Evolutionary conservation across 257 asterid genomes (phyloP), one percentile per base, ranked within the genome.

Genomic region (Ligustrum vulgare): DNA sequence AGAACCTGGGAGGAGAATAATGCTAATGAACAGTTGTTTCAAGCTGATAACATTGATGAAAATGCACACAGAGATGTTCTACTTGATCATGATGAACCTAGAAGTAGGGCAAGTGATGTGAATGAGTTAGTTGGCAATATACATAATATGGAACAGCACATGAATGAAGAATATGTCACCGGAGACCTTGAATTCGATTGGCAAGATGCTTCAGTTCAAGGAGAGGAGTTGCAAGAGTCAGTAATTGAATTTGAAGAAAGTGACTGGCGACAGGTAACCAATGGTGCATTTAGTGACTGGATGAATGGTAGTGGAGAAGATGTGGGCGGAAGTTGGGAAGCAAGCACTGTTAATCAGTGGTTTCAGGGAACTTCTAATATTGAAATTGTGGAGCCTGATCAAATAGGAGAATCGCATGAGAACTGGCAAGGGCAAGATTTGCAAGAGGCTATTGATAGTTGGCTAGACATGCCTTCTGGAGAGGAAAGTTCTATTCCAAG

Each of bases 381-480:
- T 80, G 78, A 73, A 75, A 79, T 56, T 71, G 83, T 79, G 56
- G 91, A 78, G 72, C 87, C 79, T 64, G 82, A 77, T 79, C 84
- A 74, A 72, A 63, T 69, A 56, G 89, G 83, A 75, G 92, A 88
- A 81, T 70, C 88, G 22, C 84, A 66, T 20, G 91, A 81, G 39
- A 87, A 81, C 60, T 91, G 91, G 94, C 89, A 86, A 16, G 84
- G 75, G 69, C 77, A 86, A 22, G 89, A 82, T 75, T 69, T 86
- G 69, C 89, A 88, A 67, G 96, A 88, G 82, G 91, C 85, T 79
- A 79, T 83, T 45, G 92, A 87, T 78, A 87, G 90, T 72, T 88
- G 93, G 94, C 82, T 89, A 67, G 89, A 89, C 80, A 79, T 70
- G 28, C 96, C 91, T 80, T 84, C 94, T 37, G 85, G 79, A 72